Evolutionary conservation across 768 basidiomycete genomes (phyloP).

Genomic region (Porpolomopsis calyptriformis): DNA sequence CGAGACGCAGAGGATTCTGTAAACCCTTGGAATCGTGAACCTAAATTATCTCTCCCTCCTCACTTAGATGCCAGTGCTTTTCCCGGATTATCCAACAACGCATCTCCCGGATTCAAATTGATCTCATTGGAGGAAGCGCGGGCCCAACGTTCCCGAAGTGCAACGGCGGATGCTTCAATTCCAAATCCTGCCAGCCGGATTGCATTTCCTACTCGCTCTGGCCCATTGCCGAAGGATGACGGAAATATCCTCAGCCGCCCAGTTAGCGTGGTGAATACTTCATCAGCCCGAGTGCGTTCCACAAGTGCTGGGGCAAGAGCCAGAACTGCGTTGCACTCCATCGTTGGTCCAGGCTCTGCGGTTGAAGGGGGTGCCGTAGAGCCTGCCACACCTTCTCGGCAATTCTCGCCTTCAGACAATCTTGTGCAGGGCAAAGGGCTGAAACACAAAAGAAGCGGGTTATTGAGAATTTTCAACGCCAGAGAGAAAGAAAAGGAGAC

Average conservation of each 20-base stretch:
- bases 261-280: slow-evolving; percentile 18
- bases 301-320: slow-evolving; percentile 49
- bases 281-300: slow-evolving; percentile 43
- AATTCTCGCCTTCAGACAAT: slow-evolving; percentile 4
- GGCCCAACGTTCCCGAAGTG: slow-evolving; percentile 52
- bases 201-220: slow-evolving; percentile 17
- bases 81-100: slow-evolving; percentile 43
- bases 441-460: slow-evolving; percentile 73
- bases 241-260: slow-evolving; percentile 16
- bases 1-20: slow-evolving; percentile 17
- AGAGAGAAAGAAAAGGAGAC: slow-evolving; percentile 35
- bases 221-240: slow-evolving; percentile 26
- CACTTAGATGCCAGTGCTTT: slow-evolving; percentile 21
- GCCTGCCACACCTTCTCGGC: slow-evolving; percentile 13
- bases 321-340: slow-evolving; percentile 37
- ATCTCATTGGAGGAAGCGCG: slow-evolving; percentile 75
- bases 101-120: slow-evolving; percentile 46
- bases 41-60: slow-evolving; percentile 14
- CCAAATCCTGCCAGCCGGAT: slow-evolving; percentile 17
- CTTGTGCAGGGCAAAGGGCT: slow-evolving; percentile 34
- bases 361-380: slow-evolving; percentile 37
- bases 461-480: slow-evolving; percentile 65
- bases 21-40: slow-evolving; percentile 16
- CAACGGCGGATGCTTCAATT: slow-evolving; percentile 26
- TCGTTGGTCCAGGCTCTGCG: slow-evolving; percentile 26